These are phyloP conservation scores for Eudorina sp. DNA, from an alignment of 139 green algal species.

Conservation along the genomic window DNA sequence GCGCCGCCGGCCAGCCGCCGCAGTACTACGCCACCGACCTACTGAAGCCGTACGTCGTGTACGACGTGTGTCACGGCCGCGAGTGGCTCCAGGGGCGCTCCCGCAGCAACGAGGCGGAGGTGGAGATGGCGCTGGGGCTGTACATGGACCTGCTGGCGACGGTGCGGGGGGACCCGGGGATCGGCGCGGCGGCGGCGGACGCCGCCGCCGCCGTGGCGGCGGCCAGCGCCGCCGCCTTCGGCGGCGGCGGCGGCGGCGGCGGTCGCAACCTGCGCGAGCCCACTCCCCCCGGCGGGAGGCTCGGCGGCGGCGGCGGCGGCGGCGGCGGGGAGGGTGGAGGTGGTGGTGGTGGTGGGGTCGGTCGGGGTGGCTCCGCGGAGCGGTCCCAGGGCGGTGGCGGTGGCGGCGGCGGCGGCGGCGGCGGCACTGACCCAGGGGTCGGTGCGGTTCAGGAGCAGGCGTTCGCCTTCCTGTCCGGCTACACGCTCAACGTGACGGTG, in stretches of 20 bases:
- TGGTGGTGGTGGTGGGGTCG: background rate
- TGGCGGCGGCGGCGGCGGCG: background rate
- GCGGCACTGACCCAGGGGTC: background rate
- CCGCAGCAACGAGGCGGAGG: slow-evolving; percentile 70
- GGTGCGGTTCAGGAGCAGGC: too few relatives aligned
- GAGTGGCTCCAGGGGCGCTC: slow-evolving; percentile 39
- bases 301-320: too few relatives aligned
- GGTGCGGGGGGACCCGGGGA: background rate
- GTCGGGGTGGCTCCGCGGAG: background rate
- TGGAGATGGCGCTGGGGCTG: slow-evolving; percentile 79
- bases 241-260: background rate
- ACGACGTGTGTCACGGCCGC: slow-evolving; percentile 80
- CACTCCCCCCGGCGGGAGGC: background rate
- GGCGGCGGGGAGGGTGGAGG: background rate
- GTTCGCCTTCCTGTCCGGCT: background rate
- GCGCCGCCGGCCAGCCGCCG: background rate
- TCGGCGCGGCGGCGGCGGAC: background rate
- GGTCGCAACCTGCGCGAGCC: background rate
- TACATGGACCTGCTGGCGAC: slow-evolving; percentile 77
- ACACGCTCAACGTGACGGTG: slow-evolving; percentile 58
- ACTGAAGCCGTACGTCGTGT: slow-evolving; percentile 91
- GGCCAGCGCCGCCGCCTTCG: background rate
- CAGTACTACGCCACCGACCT: slow-evolving; percentile 55
- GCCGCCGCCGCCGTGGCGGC: slow-evolving; percentile 3
- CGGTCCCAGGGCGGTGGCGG: background rate